phyloP scores from a whole-genome alignment of 495 filamentous ascomycete species.

The Trichocladium uniseriatum region DNA sequence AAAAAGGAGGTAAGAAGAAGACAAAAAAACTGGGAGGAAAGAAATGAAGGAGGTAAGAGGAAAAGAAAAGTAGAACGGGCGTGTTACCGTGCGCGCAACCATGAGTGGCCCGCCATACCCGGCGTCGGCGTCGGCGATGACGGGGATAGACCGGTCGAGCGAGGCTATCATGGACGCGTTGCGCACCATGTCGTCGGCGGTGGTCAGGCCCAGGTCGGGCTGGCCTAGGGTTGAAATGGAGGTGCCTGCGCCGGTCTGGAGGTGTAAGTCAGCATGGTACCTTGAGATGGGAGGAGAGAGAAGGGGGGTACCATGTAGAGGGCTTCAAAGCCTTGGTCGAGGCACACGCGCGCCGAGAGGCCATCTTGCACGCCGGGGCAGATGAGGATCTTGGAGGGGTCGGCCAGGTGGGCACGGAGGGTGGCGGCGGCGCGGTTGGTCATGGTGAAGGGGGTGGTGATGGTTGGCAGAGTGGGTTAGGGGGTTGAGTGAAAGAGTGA shows the following conservation, averaged over 20 bases:
- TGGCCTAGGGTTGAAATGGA: conserved; percentile 52
- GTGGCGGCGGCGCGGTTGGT: conserved; percentile 26
- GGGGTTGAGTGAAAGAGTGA: too few relatives aligned
- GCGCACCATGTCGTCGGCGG: conserved; percentile 53
- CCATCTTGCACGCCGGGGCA: conserved; percentile 68
- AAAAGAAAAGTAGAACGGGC: background rate
- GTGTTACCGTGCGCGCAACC: conserved; percentile 47
- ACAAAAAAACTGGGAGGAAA: too few relatives aligned
- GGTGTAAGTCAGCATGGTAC: background rate
- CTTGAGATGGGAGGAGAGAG: background rate
- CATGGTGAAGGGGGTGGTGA: conserved; percentile 1
- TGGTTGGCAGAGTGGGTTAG: background rate
- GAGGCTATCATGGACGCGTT: conserved; percentile 60
- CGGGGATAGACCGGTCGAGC: conserved; percentile 44
- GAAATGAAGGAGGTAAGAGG: background rate
- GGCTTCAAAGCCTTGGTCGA: conserved; percentile 51
- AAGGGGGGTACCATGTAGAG: conserved; percentile 53
- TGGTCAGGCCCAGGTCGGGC: conserved; percentile 57
- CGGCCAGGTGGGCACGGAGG: conserved; percentile 31
- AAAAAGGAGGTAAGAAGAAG: too few relatives aligned
- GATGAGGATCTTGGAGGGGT: conserved; percentile 37
- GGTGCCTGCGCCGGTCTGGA: conserved; percentile 57
- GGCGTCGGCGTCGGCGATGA: conserved; percentile 67
- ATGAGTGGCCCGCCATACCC: conserved; percentile 55
- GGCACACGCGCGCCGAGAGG: conserved; percentile 54